Conservation (phyloP, 1,139 yeast species). For the Sugiyamaella sp. region DNA sequence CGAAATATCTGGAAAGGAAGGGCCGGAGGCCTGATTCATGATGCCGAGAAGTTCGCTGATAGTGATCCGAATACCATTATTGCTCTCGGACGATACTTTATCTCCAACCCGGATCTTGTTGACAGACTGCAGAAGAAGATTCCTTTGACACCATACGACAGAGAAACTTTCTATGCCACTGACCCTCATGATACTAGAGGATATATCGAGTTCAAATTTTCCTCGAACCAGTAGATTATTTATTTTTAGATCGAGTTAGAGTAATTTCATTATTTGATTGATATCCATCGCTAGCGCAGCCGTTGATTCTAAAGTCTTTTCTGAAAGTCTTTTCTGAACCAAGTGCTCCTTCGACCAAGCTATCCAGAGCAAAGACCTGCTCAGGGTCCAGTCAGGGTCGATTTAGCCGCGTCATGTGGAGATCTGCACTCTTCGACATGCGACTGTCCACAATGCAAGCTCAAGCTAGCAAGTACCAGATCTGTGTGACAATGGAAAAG, state of each 20-base stretch:
- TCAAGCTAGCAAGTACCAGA: too few relatives aligned
- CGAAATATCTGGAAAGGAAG: constrained; percentile 52
- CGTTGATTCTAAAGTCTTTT: too few relatives aligned
- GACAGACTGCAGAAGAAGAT: constrained; percentile 45
- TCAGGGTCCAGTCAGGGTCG: too few relatives aligned
- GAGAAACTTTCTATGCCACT: constrained; percentile 42
- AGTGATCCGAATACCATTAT: constrained; percentile 44
- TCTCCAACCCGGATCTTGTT: constrained; percentile 3
- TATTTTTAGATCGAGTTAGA: neutral
- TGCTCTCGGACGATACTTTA: constrained; percentile 50
- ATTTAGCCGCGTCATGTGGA: too few relatives aligned
- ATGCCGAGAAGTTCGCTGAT: constrained; percentile 28
- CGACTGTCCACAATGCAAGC: too few relatives aligned
- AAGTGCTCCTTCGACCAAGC: too few relatives aligned
- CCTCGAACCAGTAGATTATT: neutral
- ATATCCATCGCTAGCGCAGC: neutral
- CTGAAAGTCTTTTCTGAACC: too few relatives aligned
- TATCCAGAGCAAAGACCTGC: too few relatives aligned
- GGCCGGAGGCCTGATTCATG: constrained; percentile 47
- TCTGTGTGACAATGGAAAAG: neutral
- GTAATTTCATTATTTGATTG: neutral
- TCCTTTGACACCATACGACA: constrained; percentile 39
- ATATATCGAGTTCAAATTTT: constrained; percentile 5
- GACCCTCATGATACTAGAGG: constrained; percentile 3
- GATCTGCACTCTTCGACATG: too few relatives aligned